Conservation (phyloP, 257 asterid genomes). For the Solanum sejunctum region DNA sequence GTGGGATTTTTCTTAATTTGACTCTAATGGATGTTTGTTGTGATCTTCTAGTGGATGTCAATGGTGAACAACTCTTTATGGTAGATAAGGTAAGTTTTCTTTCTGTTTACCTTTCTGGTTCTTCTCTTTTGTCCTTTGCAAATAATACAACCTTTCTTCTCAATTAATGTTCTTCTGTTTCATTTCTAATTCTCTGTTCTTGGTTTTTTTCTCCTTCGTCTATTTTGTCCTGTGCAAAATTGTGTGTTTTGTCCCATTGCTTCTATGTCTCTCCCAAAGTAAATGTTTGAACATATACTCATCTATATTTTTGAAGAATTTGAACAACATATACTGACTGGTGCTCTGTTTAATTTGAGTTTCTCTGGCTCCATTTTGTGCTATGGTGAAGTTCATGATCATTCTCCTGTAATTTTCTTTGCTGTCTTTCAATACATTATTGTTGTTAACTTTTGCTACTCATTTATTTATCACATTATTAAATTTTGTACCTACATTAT, state of each 20-base stretch:
- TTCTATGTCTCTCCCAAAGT: neutral
- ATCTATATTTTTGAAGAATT: too few species aligned
- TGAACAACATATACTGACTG: neutral
- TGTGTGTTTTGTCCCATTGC: neutral
- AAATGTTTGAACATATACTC: too few species aligned
- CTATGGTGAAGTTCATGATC: neutral
- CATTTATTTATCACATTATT: neutral
- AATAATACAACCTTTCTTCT: neutral
- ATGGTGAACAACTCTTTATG: constrained; percentile 73
- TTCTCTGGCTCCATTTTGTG: neutral
- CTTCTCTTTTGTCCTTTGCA: constrained; percentile 7
- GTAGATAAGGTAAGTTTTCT: constrained; percentile 48
- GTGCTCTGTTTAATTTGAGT: neutral
- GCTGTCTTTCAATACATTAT: neutral
- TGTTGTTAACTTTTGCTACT: neutral
- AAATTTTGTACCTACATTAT: constrained; percentile 5
- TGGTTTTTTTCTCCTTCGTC: neutral
- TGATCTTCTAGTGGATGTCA: constrained; percentile 80
- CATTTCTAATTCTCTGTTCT: neutral
- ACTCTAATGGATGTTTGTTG: constrained; percentile 44
- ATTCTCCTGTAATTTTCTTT: neutral
- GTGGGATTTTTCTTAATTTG: constrained; percentile 14
- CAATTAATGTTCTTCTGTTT: neutral
- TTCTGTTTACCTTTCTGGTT: neutral
- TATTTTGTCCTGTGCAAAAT: neutral